Conservation (phyloP, 2,329 filamentous ascomycete species). For the Xylaria hypoxylon region DNA sequence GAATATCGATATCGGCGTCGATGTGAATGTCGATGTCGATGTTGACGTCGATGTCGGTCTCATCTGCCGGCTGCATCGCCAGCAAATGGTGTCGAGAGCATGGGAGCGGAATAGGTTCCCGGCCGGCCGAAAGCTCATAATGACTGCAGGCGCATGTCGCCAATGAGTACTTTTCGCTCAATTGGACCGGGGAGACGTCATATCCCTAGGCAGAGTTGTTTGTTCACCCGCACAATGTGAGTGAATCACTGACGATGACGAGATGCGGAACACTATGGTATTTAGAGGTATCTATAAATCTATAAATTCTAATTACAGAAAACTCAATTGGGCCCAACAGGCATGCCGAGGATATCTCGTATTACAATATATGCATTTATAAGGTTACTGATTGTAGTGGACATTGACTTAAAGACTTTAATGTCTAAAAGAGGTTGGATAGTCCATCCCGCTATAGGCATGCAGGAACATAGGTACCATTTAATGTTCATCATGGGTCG, state of each 20-base stretch:
- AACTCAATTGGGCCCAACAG: slow-evolving; percentile 23
- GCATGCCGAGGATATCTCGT: neutral
- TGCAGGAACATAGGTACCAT: neutral
- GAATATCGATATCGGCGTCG: slow-evolving; percentile 1
- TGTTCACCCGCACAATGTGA: slow-evolving; percentile 1
- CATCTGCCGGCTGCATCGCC: slow-evolving; percentile 47
- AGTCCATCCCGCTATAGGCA: neutral
- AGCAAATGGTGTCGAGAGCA: slow-evolving; percentile 47
- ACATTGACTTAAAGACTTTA: neutral
- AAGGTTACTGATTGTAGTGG: neutral
- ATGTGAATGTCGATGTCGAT: neutral
- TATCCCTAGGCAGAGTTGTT: slow-evolving; percentile 8
- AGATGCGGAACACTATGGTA: neutral
- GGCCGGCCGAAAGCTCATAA: slow-evolving; percentile 51
- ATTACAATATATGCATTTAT: neutral
- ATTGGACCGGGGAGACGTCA: slow-evolving; percentile 27
- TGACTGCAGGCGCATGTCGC: slow-evolving; percentile 49
- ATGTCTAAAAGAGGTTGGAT: too few species aligned
- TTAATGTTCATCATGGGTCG: too few species aligned
- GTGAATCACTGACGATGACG: neutral
- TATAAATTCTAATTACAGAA: slow-evolving; percentile 16
- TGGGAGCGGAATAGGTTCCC: slow-evolving; percentile 46
- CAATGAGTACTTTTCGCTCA: slow-evolving; percentile 28
- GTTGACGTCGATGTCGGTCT: neutral
- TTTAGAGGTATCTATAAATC: too few species aligned